These are phyloP conservation scores for Volutella citrinella DNA, from an alignment of 2,329 filamentous ascomycete species.

Conservation along the genomic window DNA sequence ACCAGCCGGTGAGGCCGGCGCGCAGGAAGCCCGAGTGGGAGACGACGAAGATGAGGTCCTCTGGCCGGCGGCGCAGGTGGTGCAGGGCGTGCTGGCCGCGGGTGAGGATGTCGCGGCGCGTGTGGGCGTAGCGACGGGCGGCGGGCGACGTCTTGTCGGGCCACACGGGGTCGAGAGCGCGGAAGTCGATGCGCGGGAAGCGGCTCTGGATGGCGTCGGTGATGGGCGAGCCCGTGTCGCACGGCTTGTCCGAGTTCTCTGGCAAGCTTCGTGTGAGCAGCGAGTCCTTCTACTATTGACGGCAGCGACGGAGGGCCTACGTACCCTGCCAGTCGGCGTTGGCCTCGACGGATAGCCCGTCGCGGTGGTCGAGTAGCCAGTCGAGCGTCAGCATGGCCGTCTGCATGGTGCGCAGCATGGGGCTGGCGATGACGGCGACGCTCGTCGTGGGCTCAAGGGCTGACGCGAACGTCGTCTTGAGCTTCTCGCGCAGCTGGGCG, in stretches of 20 bases:
- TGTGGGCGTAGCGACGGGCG: slow-evolving; percentile 50
- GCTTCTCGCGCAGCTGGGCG: slow-evolving; percentile 37
- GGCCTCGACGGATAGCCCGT: slow-evolving; percentile 51
- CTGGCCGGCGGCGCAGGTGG: slow-evolving; percentile 49
- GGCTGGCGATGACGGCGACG: slow-evolving; percentile 57
- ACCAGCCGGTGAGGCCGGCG: slow-evolving; percentile 52
- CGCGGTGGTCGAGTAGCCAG: slow-evolving; percentile 56
- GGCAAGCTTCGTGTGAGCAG: too few relatives aligned
- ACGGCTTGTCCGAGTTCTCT: slow-evolving; percentile 56
- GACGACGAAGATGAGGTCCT: slow-evolving; percentile 63
- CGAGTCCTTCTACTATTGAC: too few relatives aligned
- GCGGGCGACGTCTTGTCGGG: slow-evolving; percentile 57
- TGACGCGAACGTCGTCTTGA: slow-evolving; percentile 36
- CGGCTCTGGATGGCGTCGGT: slow-evolving; percentile 38
- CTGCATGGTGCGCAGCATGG: slow-evolving; percentile 64
- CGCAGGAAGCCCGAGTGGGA: slow-evolving; percentile 63
- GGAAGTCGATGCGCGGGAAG: slow-evolving; percentile 58
- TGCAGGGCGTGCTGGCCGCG: slow-evolving; percentile 52
- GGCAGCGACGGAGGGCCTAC: too few relatives aligned
- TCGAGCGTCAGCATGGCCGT: slow-evolving; percentile 57
- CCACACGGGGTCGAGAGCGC: slow-evolving; percentile 54
- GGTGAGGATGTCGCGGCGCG: slow-evolving; percentile 47
- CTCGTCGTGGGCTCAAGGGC: slow-evolving; percentile 20
- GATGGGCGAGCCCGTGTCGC: slow-evolving; percentile 57
- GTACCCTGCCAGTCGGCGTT: slow-evolving; percentile 65